Conservation (phyloP, 1,139 yeast genomes). For the Nakaseomyces nivariensis region DNA sequence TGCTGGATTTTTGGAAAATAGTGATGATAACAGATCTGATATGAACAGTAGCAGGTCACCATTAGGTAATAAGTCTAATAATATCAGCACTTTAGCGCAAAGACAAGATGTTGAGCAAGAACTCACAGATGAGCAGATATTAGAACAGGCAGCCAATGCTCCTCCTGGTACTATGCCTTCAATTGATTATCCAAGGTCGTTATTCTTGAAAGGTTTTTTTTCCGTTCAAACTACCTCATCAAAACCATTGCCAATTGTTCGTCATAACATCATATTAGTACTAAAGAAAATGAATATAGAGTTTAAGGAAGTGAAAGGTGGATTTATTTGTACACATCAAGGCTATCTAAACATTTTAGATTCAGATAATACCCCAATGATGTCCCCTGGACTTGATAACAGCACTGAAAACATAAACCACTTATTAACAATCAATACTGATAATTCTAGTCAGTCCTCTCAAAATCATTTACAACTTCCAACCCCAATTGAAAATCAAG, state of each 20-base stretch:
- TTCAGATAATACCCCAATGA: background rate
- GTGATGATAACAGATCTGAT: constrained; percentile 50
- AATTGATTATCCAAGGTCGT: constrained; percentile 83
- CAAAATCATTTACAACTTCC: constrained; percentile 11
- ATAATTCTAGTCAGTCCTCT: constrained; percentile 5
- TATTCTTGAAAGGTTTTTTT: constrained; percentile 88
- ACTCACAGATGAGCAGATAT: constrained; percentile 53
- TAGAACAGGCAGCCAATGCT: constrained; percentile 60
- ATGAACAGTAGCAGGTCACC: constrained; percentile 26
- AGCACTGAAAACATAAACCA: background rate
- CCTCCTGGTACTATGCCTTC: constrained; percentile 82
- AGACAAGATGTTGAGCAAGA: constrained; percentile 17
- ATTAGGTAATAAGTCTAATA: constrained; percentile 1
- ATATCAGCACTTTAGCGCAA: constrained; percentile 2
- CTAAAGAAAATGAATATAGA: constrained; percentile 69
- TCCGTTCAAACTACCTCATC: constrained; percentile 94
- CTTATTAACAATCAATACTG: constrained; percentile 9
- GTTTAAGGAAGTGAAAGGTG: constrained; percentile 87
- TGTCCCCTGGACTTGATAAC: background rate
- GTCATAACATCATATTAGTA: constrained; percentile 74
- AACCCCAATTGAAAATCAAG: constrained; percentile 12
- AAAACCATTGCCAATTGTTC: constrained; percentile 79
- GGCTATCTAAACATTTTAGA: constrained; percentile 4
- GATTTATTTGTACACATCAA: constrained; percentile 72
- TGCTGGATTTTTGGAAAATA: constrained; percentile 51